Conservation (phyloP, 192 early-diverging fungal genomes). For the Coemansia sp. region DNA sequence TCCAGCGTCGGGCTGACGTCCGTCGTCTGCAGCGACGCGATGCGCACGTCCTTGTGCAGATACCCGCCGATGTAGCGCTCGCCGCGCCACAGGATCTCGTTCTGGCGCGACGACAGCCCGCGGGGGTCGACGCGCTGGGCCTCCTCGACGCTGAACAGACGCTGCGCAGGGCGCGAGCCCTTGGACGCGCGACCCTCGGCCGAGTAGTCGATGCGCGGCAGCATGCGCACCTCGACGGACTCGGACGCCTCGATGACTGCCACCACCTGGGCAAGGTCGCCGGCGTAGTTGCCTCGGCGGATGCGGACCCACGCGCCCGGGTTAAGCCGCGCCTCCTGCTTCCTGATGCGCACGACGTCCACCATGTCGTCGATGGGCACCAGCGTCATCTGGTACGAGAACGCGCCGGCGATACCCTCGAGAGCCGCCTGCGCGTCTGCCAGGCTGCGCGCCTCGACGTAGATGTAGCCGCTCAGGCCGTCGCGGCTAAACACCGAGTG, state of each 20-base stretch:
- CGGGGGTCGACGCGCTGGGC: slow-evolving; percentile 57
- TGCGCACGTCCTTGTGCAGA: slow-evolving; percentile 76
- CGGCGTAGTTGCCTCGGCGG: slow-evolving; percentile 87
- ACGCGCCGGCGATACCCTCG: slow-evolving; percentile 74
- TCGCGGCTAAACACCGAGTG: slow-evolving; percentile 81
- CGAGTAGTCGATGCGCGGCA: slow-evolving; percentile 70
- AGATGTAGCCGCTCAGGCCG: slow-evolving; percentile 83
- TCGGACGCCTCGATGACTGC: slow-evolving; percentile 66
- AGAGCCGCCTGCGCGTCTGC: slow-evolving; percentile 77
- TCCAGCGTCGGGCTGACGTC: slow-evolving; percentile 86
- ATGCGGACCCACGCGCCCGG: slow-evolving; percentile 82
- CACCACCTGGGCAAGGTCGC: slow-evolving; percentile 85
- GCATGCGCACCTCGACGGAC: slow-evolving; percentile 61
- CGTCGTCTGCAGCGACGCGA: slow-evolving; percentile 61
- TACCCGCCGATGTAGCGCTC: slow-evolving; percentile 75
- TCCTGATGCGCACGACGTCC: slow-evolving; percentile 76
- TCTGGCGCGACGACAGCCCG: slow-evolving; percentile 55
- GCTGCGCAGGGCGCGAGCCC: slow-evolving; percentile 62
- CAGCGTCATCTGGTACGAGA: slow-evolving; percentile 64
- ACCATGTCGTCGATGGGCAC: slow-evolving; percentile 93
- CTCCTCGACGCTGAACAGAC: slow-evolving; percentile 62
- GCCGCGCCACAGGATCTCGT: slow-evolving; percentile 58
- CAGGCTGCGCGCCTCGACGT: slow-evolving; percentile 81
- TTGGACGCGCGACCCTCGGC: slow-evolving; percentile 39
- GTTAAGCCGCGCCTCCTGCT: slow-evolving; percentile 55